Evolutionary conservation across 192 early-diverging fungal genomes (phyloP).

Genomic region (Polychytrium aggregatum): DNA sequence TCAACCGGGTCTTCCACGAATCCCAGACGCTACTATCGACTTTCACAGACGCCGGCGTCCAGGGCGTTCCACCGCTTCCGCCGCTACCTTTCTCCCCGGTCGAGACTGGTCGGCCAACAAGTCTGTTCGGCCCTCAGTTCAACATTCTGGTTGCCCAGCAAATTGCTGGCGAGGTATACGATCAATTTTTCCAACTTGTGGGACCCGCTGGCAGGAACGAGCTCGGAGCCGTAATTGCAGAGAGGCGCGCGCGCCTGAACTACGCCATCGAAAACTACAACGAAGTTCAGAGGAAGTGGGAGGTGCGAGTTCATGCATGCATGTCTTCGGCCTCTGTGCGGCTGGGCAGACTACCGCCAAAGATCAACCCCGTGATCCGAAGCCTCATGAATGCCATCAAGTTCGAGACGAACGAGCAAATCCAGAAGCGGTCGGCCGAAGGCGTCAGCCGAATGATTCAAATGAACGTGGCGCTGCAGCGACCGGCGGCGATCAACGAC

Average conservation of each 20-base stretch:
- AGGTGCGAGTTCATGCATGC: constrained; percentile 57
- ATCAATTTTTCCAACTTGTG: too few species aligned
- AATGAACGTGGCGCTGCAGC: constrained; percentile 38
- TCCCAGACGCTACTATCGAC: constrained; percentile 51
- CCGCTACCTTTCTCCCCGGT: constrained; percentile 24
- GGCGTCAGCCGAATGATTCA: constrained; percentile 45
- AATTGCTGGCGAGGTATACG: constrained; percentile 18
- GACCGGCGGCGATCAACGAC: constrained; percentile 46
- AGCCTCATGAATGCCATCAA: constrained; percentile 80
- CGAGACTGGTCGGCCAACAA: constrained; percentile 12
- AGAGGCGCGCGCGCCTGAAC: constrained; percentile 38
- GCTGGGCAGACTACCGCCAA: constrained; percentile 63
- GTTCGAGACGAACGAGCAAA: constrained; percentile 36
- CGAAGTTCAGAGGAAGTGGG: constrained; percentile 31
- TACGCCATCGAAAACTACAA: constrained; percentile 54
- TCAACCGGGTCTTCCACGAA: constrained; percentile 55
- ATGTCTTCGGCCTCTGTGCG: constrained; percentile 72
- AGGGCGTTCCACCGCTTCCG: constrained; percentile 43
- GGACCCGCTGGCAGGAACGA: too few species aligned
- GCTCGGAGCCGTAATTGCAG: constrained; percentile 4
- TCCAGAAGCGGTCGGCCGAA: constrained; percentile 44
- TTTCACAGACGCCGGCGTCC: constrained; percentile 40
- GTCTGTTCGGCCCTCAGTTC: constrained; percentile 29
- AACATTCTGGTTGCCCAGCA: constrained; percentile 22
- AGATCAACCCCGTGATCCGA: constrained; percentile 75